Evolutionary conservation across 2,329 filamentous ascomycete species (phyloP), one percentile per base, ranked within the genome.

Genomic region (Apiospora pterosperma): DNA sequence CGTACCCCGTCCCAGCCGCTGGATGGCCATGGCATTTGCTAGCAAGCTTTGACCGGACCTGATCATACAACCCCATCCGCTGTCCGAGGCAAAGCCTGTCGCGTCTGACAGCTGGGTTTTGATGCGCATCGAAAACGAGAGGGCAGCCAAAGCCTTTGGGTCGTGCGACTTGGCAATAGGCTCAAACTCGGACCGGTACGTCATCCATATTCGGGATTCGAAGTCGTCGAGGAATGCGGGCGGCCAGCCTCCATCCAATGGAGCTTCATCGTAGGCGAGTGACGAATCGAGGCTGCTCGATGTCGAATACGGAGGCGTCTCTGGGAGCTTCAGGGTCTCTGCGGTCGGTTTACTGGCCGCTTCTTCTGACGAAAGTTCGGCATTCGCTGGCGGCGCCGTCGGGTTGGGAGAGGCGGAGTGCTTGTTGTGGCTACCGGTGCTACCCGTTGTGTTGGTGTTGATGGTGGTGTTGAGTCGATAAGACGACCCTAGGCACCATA

Each of bases 31-130:
- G 1, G 95, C 85, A 77, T 98, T 99, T 55, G 95, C 95, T 48
- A 99, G 82, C 31, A 99, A 83, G 73, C 92, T 95, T 80, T 99
- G 96, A 4, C 96, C 96, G 6, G 95, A 97, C 66, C 96, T 85
- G 71, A 99, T 98, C 96, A 99, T 99, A 75, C 96, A 99, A 0
- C 96, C 96, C 93, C 96, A 99, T 62, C 96, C 96, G 11, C 92
- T 94, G 76, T 99, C 96, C 2, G 93, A 95, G 12, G 92, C 91
- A 78, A 98, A 99, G 5, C 92, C 93, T 31, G 84, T 84, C 64
- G 92, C 87, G 60, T 97, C 92, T 12, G 88, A 85, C 6, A 98
- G 80, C 73, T 93, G 91, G 63, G 84, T 94, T 73, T 93, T 91
- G 70, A 98, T 82, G 61, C 93, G 90, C 78, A 97, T 95, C 1